phyloP scores from a whole-genome alignment of 345 rosid genomes.

The Euphorbia tirucalli region DNA sequence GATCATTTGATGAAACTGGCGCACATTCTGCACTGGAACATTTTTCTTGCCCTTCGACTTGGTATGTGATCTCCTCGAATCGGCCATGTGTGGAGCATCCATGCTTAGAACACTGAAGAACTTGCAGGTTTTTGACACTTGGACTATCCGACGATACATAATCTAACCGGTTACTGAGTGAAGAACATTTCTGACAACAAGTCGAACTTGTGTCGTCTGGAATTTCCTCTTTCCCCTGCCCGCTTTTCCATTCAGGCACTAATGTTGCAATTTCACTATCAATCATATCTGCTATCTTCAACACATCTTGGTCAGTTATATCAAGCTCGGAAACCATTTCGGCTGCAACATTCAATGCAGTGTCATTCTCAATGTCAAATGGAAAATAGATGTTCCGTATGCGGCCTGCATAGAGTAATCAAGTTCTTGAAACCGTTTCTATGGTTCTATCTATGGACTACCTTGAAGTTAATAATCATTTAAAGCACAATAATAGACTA shows the following conservation, averaged over 20 bases:
- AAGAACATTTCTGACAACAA: constrained; percentile 44
- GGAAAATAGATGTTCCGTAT: constrained; percentile 86
- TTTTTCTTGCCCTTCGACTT: constrained; percentile 52
- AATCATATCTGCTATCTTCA: constrained; percentile 85
- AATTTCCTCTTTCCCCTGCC: constrained; percentile 28
- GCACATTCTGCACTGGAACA: constrained; percentile 23
- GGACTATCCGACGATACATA: constrained; percentile 40
- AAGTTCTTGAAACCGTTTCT: not conserved
- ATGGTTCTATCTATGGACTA: too few relatives aligned
- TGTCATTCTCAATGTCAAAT: constrained; percentile 66
- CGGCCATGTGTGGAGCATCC: constrained; percentile 65
- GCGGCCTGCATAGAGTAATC: constrained; percentile 45
- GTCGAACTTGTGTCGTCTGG: constrained; percentile 12
- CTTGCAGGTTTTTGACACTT: constrained; percentile 41
- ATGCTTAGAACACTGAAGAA: constrained; percentile 47
- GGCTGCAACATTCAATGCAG: constrained; percentile 69
- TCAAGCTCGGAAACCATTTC: constrained; percentile 96
- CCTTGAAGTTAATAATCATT: not conserved
- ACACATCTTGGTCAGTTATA: constrained; percentile 71
- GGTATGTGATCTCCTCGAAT: constrained; percentile 78
- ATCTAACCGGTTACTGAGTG: constrained; percentile 36
- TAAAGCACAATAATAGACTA: constrained; percentile 1
- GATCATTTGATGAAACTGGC: constrained; percentile 20
- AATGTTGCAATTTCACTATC: constrained; percentile 66
- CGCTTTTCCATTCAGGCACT: constrained; percentile 66